Base-by-base conservation (phyloP, 352 stramenopile species). In the Pythium coloratum region DNA sequence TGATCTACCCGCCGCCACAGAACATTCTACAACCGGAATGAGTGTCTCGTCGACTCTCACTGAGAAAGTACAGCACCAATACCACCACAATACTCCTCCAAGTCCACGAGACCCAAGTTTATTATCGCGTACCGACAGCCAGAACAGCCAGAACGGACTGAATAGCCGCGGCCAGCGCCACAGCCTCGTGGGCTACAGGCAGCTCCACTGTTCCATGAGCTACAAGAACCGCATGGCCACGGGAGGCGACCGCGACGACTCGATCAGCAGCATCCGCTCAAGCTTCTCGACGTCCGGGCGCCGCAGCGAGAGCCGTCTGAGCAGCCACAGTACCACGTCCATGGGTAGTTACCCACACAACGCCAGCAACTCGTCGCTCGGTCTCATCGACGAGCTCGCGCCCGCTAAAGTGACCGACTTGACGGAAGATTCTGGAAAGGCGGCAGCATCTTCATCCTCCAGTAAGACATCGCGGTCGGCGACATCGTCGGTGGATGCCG, bases 131-230 rank as follows among this genome's bases (percentile, higher is more conserved):
- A 59, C 30, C 14, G 56, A 60, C 40, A 67, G 68, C 62, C 49
- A 49, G 40, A 47, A 44, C 46, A 63, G 18, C 55, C 72, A 57
- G 59, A 72, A 59, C 50, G 50, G 44, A 26, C 16, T 26, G 26
- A 80, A 69, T 59, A 53, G 18, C 5, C 63, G 63, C 40, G 20
- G 28, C 53, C 74, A 46, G 24, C 75, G 73, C 56, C 80, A 84
- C 42, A 87, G 77, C 42, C 76, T 95, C 44, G 84, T 81, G 0
- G 81, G 88, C 53, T 95, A 90, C 68, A 76, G 81, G 4, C 84
- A 95, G 71, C 75, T 95, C 30, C 81, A 80, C 55, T 92, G 81
- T 72, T 94, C 85, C 53, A 95, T 95, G 87, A 88, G 76, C 32
- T 95, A 95, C 77, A 95, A 93, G 75, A 95, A 93, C 74, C 87